A percentile compares a stretch with the other conserved stretches of the same genome.
These are phyloP conservation scores for Symmetrospora coprosmae DNA, from an alignment of 768 basidiomycete genomes.

Conservation along the genomic window DNA sequence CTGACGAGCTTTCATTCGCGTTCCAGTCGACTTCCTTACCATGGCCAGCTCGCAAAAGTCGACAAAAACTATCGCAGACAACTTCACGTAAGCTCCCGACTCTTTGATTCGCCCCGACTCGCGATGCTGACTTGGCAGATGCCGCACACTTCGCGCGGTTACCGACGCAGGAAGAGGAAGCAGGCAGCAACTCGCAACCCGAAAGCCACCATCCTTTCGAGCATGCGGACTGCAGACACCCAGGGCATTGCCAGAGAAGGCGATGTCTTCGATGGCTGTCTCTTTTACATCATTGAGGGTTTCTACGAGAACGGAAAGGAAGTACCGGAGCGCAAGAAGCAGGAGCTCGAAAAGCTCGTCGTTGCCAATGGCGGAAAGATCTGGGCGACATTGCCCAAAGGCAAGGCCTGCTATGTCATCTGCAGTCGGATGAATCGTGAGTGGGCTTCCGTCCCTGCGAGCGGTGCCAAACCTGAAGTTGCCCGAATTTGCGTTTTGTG, in stretches of 20 bases:
- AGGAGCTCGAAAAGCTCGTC: conserved; percentile 49
- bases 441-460: conserved; percentile 32
- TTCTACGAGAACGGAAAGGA: conserved; percentile 40
- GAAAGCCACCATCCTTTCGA: conserved; percentile 4
- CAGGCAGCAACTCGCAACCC: not conserved
- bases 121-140: not conserved
- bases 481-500: not conserved
- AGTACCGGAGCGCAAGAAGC: conserved; percentile 55
- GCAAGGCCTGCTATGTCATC: conserved; percentile 46
- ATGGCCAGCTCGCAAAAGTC: conserved; percentile 14
- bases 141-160: too few relatives aligned
- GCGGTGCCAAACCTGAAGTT: not conserved
- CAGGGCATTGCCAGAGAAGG: not conserved
- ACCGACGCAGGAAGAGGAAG: too few relatives aligned
- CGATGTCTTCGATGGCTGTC: conserved; percentile 12
- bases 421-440: conserved; percentile 55
- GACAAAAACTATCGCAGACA: not conserved
- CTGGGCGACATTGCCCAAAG: conserved; percentile 16
- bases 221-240: conserved; percentile 15
- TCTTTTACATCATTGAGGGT: conserved; percentile 1
- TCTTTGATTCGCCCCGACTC: not conserved
- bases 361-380: conserved; percentile 38
- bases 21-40: conserved; percentile 7
- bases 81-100: not conserved
- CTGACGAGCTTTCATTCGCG: too few relatives aligned